A percentile compares a stretch with the other conserved stretches of the same genome.
phyloP scores from a whole-genome alignment of 768 basidiomycete species.

The Lepiota brunneoincarnata region DNA sequence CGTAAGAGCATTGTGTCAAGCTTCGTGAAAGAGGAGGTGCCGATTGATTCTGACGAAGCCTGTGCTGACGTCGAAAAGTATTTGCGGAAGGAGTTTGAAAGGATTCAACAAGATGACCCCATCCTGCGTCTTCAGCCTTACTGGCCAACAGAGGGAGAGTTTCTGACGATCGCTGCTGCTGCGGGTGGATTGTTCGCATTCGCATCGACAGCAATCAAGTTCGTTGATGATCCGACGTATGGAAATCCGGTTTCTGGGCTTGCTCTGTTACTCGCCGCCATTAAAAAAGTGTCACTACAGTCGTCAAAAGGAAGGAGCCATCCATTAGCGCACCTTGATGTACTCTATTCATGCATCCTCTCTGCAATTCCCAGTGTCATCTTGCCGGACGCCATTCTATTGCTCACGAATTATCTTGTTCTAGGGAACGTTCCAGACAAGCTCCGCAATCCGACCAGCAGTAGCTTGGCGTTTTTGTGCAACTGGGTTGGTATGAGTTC shows the following conservation, averaged over 20 bases:
- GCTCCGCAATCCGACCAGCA: too few relatives aligned
- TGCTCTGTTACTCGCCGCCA: neutral
- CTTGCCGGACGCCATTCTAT: neutral
- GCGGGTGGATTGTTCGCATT: conserved; percentile 25
- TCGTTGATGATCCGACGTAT: too few relatives aligned
- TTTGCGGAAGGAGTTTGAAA: too few relatives aligned
- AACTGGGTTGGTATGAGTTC: neutral
- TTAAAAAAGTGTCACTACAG: neutral
- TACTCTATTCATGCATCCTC: neutral
- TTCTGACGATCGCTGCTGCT: conserved; percentile 15
- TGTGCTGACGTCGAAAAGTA: too few relatives aligned
- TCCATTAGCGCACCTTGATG: neutral
- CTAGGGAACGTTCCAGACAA: neutral
- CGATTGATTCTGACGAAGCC: conserved; percentile 9
- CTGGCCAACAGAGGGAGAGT: too few relatives aligned
- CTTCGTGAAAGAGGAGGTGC: neutral
- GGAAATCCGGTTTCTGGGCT: too few relatives aligned
- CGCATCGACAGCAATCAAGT: conserved; percentile 19
- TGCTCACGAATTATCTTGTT: neutral
- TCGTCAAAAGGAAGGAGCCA: neutral
- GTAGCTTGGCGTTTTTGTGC: neutral
- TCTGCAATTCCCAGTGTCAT: neutral
- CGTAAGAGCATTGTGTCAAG: neutral
- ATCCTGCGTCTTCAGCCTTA: too few relatives aligned
- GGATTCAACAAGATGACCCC: too few relatives aligned